These are phyloP conservation scores for Mantamonas sphyraenae DNA, from an alignment of 78 protist species.

Conservation along the genomic window DNA sequence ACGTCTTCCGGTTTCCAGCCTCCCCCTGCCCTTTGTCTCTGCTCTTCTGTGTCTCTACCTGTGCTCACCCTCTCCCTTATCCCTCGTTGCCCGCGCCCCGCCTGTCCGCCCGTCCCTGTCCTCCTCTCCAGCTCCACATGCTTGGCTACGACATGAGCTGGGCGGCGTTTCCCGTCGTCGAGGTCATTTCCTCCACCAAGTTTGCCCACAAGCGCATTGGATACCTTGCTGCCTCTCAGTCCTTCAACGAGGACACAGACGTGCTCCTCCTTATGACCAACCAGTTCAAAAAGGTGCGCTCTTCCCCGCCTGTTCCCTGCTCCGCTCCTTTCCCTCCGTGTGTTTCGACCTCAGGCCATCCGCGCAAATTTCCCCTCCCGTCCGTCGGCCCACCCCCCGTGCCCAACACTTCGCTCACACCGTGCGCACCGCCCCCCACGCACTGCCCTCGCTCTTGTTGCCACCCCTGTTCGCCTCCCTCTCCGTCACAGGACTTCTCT, in stretches of 20 bases:
- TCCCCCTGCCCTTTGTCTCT: not conserved
- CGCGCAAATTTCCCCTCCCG: no score
- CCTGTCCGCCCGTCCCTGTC: not conserved
- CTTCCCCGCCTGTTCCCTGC: no score
- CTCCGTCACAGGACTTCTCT: slow-evolving; percentile 46
- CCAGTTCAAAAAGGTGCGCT: slow-evolving; percentile 70
- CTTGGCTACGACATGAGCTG: slow-evolving; percentile 85
- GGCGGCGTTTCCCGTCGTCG: slow-evolving; percentile 88
- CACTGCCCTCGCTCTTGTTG: not conserved
- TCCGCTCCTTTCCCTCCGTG: no score
- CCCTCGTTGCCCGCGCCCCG: not conserved
- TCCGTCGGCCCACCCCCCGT: no score
- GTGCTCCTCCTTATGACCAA: slow-evolving; percentile 84
- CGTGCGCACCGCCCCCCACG: not conserved
- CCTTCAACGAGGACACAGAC: slow-evolving; percentile 73
- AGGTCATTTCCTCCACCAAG: slow-evolving; percentile 72
- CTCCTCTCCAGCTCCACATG: slow-evolving; percentile 73
- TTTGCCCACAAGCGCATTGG: slow-evolving; percentile 85
- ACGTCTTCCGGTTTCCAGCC: no score
- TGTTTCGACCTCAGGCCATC: no score
- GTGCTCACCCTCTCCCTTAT: not conserved
- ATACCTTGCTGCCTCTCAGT: slow-evolving; percentile 80
- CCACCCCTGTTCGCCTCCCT: not conserved
- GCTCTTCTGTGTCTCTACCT: not conserved
- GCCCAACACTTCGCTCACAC: no score